phyloP scores from a whole-genome alignment of 345 rosid species.

The Punica granatum region DNA sequence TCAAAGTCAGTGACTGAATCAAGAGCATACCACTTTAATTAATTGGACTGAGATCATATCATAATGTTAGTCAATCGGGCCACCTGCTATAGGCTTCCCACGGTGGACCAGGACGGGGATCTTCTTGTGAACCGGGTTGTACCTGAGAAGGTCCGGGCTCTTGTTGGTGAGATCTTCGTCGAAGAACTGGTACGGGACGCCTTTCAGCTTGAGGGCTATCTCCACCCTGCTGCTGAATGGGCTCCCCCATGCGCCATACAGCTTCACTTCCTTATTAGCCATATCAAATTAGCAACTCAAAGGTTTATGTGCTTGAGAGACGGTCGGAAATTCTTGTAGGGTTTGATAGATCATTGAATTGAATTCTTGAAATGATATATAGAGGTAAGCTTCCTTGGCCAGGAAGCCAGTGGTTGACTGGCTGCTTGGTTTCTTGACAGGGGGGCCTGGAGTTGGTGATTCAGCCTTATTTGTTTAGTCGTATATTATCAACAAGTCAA shows the following conservation, averaged over 20 bases:
- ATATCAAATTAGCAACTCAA: neutral
- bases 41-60: too few species aligned
- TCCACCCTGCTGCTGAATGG: slow-evolving; percentile 37
- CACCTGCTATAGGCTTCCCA: slow-evolving; percentile 18
- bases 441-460: too few species aligned
- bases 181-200: slow-evolving; percentile 33
- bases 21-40: neutral
- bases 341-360: too few species aligned
- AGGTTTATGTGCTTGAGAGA: too few species aligned
- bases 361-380: neutral
- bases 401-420: neutral
- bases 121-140: slow-evolving; percentile 43
- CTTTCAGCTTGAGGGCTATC: slow-evolving; percentile 43
- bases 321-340: too few species aligned
- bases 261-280: slow-evolving; percentile 18
- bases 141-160: slow-evolving; percentile 34
- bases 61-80: neutral
- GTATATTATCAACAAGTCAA: too few species aligned
- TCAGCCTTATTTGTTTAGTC: too few species aligned
- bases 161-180: slow-evolving; percentile 41
- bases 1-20: neutral
- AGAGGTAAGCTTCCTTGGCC: neutral
- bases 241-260: slow-evolving; percentile 37
- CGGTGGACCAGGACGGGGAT: slow-evolving; percentile 47
- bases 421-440: too few species aligned